These are phyloP conservation scores for Saccharomyces jurei DNA, from an alignment of 805 yeast genomes.

Conservation along the genomic window DNA sequence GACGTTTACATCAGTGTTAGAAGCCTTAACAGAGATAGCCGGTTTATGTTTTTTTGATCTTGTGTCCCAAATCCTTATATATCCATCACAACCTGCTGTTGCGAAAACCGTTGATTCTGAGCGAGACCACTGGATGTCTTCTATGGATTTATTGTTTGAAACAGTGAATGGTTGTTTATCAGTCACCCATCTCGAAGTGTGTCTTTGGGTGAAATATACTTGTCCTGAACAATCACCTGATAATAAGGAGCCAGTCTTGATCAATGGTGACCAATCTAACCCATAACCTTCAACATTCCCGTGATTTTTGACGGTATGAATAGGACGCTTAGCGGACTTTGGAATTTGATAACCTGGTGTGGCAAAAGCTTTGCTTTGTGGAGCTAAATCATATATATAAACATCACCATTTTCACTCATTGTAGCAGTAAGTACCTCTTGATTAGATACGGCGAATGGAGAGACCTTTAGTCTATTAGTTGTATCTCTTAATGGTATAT, in stretches of 20 bases:
- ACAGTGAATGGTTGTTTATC: constrained; percentile 68
- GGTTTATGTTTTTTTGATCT: constrained; percentile 88
- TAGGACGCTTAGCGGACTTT: constrained; percentile 67
- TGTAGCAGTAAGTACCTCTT: constrained; percentile 80
- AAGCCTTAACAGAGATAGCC: constrained; percentile 75
- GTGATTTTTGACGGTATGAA: constrained; percentile 73
- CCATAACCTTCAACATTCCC: constrained; percentile 98
- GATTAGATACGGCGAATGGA: constrained; percentile 56
- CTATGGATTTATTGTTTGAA: constrained; percentile 68
- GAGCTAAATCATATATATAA: constrained; percentile 67
- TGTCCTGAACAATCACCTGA: constrained; percentile 88
- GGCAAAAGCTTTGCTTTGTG: constrained; percentile 77
- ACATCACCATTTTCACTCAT: constrained; percentile 90
- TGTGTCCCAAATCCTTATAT: constrained; percentile 83
- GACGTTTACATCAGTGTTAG: constrained; percentile 81
- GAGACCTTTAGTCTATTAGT: constrained; percentile 83
- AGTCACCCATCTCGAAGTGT: constrained; percentile 73
- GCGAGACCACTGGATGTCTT: constrained; percentile 94
- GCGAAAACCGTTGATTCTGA: constrained; percentile 91
- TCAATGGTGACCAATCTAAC: constrained; percentile 89
- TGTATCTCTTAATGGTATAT: constrained; percentile 68
- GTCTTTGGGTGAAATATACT: constrained; percentile 68
- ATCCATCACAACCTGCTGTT: constrained; percentile 87
- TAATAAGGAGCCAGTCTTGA: constrained; percentile 68
- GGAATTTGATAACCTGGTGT: constrained; percentile 80